A percentile compares a stretch with the other conserved stretches of the same genome.
Evolutionary conservation across 306 rosid species (phyloP).

Genomic region (Sophora flavescens): DNA sequence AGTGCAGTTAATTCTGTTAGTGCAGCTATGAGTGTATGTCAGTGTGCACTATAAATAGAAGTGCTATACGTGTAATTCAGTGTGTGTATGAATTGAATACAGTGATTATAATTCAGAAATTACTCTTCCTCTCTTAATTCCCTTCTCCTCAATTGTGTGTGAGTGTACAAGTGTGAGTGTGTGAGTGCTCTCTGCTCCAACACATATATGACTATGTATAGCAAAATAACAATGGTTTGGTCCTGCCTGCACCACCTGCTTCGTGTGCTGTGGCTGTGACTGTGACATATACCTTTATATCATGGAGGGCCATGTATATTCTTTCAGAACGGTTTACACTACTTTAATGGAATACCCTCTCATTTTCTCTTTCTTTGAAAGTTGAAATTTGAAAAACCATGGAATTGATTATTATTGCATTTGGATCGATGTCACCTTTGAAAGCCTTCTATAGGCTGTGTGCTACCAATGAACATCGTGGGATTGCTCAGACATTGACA

Average conservation of each 20-base stretch:
- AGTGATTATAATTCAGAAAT: too few relatives aligned
- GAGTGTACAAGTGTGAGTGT: too few relatives aligned
- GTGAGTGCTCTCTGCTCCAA: too few relatives aligned
- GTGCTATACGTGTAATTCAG: too few relatives aligned
- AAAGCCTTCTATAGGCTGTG: background rate
- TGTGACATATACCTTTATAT: background rate
- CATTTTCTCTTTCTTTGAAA: background rate
- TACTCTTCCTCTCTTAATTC: too few relatives aligned
- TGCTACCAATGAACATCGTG: background rate
- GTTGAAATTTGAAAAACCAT: background rate
- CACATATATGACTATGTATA: too few relatives aligned
- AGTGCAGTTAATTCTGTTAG: too few relatives aligned
- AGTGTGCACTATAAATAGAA: too few relatives aligned
- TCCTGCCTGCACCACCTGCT: background rate
- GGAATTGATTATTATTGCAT: background rate
- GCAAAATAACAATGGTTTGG: slow-evolving; percentile 10
- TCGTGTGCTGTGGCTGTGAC: background rate
- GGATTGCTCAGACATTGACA: slow-evolving; percentile 26
- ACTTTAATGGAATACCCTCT: slow-evolving; percentile 4
- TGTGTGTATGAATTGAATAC: too few relatives aligned
- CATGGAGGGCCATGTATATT: slow-evolving; percentile 26
- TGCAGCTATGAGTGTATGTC: too few relatives aligned
- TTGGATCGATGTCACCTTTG: slow-evolving; percentile 6
- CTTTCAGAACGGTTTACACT: slow-evolving; percentile 31
- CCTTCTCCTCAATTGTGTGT: too few relatives aligned